Base-by-base conservation (phyloP, 2,329 filamentous ascomycete genomes). In the Aspergillus versicolor region DNA sequence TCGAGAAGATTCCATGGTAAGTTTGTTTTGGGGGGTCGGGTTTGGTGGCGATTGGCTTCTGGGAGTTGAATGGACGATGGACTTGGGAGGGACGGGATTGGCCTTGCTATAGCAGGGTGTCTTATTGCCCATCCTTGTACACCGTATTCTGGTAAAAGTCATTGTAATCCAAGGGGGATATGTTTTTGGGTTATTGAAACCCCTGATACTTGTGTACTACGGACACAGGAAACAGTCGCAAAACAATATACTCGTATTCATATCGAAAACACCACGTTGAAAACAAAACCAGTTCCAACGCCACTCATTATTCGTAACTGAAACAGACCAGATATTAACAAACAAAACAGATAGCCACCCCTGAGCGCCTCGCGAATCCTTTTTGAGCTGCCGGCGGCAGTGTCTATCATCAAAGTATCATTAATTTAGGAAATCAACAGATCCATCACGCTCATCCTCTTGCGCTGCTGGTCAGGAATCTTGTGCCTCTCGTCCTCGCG, bases 361-460 rank as follows among this genome's bases (percentile, higher is more conserved):
- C n/a, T 21, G 34, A 56, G 51, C 46, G 40, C 46, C 53, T 30
- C 9, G 19, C n/a, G 9, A 30, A 37, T 19, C 37, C 46, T 27
- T 47, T 54, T 61, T 54, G 41, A 38, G 19, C 51, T 50, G 21
- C 37, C 52, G 19, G 15, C 4, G 50, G 54, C 34, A 48, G 38
- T 24, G 24, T 49, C 34, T 49, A 50, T 40, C 21, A 47, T 38
- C 17, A 47, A 37, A 22, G 2, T 2, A n/a, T 44, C 5, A 49
- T 9, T 56, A 24, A 50, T 22, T 61, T 67, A 84, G 38, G 78
- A 75, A 62, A 80, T 83, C 55, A 85, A 69, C 50, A 85, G 67
- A 72, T 84, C 82, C 52, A 76, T 77, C 5, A 84, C 82, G 69
- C 81, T 84, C 77, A 83, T 82, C 3, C 81, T 79, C 38, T 75